Evolutionary conservation across 805 yeast genomes (phyloP).

Genomic region (Metahyphopichia silvanorum): DNA sequence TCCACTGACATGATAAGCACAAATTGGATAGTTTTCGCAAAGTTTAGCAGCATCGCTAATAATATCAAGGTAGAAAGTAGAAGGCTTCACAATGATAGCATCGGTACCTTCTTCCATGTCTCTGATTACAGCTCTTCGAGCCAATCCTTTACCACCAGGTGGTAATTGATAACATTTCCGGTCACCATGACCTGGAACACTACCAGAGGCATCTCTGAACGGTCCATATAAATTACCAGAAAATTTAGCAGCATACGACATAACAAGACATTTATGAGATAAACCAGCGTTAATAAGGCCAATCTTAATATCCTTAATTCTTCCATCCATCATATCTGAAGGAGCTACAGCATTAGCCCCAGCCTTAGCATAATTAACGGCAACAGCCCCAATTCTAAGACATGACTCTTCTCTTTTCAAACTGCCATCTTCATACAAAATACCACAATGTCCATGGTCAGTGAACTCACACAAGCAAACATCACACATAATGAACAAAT

Average conservation of each 20-base stretch:
- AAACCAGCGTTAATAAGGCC: constrained; percentile 78
- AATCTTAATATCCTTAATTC: constrained; percentile 80
- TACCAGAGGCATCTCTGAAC: constrained; percentile 95
- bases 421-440: constrained; percentile 81
- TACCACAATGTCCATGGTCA: constrained; percentile 97
- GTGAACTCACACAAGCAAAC: constrained; percentile 97
- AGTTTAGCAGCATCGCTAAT: constrained; percentile 83
- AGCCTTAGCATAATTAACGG: constrained; percentile 91
- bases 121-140: constrained; percentile 83
- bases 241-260: constrained; percentile 95
- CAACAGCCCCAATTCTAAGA: constrained; percentile 86
- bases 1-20: constrained; percentile 96
- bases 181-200: constrained; percentile 86
- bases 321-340: constrained; percentile 96
- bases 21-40: constrained; percentile 81
- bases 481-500: constrained; percentile 84
- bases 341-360: constrained; percentile 98
- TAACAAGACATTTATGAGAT: constrained; percentile 83
- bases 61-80: constrained; percentile 90
- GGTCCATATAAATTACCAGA: constrained; percentile 93
- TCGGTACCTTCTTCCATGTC: constrained; percentile 94
- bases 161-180: constrained; percentile 93
- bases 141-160: constrained; percentile 87
- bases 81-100: constrained; percentile 92
- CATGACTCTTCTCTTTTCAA: constrained; percentile 74